phyloP scores from a whole-genome alignment of 768 basidiomycete species.

The Brasilioporus rufonigricans region DNA sequence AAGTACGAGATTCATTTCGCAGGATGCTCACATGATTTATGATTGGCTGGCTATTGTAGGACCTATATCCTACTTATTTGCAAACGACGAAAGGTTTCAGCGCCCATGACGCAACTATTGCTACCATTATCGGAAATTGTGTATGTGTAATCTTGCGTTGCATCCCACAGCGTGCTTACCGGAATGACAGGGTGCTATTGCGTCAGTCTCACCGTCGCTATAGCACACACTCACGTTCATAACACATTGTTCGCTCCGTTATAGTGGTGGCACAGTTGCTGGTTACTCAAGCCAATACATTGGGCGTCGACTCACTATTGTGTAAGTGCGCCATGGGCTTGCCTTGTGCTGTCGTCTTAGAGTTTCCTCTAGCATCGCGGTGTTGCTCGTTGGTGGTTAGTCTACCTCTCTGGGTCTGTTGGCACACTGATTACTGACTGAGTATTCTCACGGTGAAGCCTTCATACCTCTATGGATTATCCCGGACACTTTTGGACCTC shows the following conservation, averaged over 20 bases:
- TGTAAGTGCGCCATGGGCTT: too few species aligned
- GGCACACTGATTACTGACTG: too few species aligned
- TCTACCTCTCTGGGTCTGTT: too few species aligned
- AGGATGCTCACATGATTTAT: too few species aligned
- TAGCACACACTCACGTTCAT: too few species aligned
- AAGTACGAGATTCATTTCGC: too few species aligned
- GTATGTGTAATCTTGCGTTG: slow-evolving; percentile 32
- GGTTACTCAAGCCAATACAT: slow-evolving; percentile 72
- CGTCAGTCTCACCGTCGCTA: too few species aligned
- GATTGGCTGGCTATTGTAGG: slow-evolving; percentile 33
- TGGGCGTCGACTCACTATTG: slow-evolving; percentile 83
- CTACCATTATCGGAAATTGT: slow-evolving; percentile 81
- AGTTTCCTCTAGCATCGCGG: slow-evolving; percentile 14
- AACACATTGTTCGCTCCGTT: too few species aligned
- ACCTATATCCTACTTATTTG: slow-evolving; percentile 81
- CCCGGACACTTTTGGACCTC: slow-evolving; percentile 61
- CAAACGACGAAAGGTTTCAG: slow-evolving; percentile 59
- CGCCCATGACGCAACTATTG: slow-evolving; percentile 57
- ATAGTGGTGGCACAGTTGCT: slow-evolving; percentile 70
- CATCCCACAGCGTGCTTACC: too few species aligned
- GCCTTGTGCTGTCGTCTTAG: too few species aligned
- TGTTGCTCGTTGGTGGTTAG: slow-evolving; percentile 27
- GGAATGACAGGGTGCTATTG: slow-evolving; percentile 39
- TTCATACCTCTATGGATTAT: slow-evolving; percentile 86
- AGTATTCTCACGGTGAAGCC: slow-evolving; percentile 15